Evolutionary conservation across 352 stramenopile species (phyloP), one percentile per base, ranked within the genome.

Genomic region (Nothophytophthora sp.): DNA sequence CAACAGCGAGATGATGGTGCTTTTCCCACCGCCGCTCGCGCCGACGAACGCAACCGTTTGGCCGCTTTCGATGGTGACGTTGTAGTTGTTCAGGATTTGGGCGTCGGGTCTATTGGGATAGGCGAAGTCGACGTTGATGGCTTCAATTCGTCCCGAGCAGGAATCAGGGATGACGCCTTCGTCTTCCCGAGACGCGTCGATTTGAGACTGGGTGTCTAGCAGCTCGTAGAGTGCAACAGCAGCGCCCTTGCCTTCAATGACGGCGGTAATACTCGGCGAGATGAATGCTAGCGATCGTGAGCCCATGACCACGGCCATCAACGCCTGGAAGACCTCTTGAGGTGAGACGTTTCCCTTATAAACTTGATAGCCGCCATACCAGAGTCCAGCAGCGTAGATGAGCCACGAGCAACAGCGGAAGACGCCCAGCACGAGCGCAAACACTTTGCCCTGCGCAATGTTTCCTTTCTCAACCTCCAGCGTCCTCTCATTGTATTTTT

Each of bases 41-140:
- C n/a, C n/a, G n/a, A n/a, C n/a, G n/a, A n/a, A n/a, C n/a, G n/a
- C n/a, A n/a, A n/a, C n/a, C n/a, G n/a, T n/a, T n/a, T n/a, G n/a
- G n/a, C n/a, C n/a, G n/a, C n/a, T n/a, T n/a, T n/a, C n/a, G n/a
- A n/a, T n/a, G n/a, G n/a, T n/a, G n/a, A n/a, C n/a, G n/a, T n/a
- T n/a, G n/a, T n/a, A n/a, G n/a, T n/a, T n/a, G n/a, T n/a, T n/a
- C n/a, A n/a, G n/a, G n/a, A n/a, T n/a, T n/a, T n/a, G n/a, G n/a
- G n/a, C n/a, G n/a, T n/a, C n/a, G n/a, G n/a, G n/a, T n/a, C n/a
- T n/a, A n/a, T n/a, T n/a, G n/a, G n/a, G n/a, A n/a, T n/a, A 92
- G 3, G 70, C 46, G 54, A 92, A 92, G 33, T 63, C 39, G 15
- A 92, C 60, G 46, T 88, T 65, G 16, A 51, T 58, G 42, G 76